Conservation (phyloP, 1,284 basidiomycete genomes). For the Cutaneotrichosporon cavernicola region DNA sequence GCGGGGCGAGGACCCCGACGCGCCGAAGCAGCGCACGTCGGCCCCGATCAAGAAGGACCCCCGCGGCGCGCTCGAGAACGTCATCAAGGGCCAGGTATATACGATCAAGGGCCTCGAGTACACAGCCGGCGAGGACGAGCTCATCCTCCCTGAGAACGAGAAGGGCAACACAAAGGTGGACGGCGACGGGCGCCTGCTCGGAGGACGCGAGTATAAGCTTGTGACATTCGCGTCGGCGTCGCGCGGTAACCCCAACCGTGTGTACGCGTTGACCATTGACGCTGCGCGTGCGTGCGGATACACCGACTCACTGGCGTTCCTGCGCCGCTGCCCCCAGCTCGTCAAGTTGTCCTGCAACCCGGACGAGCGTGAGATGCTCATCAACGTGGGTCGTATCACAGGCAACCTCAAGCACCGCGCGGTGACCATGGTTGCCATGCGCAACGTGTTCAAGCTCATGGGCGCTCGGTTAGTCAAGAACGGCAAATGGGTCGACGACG, state of each 20-base stretch:
- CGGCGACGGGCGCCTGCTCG: constrained; percentile 74
- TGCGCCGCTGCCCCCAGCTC: constrained; percentile 83
- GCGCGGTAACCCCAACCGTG: constrained; percentile 71
- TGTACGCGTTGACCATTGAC: constrained; percentile 95
- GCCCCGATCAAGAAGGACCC: constrained; percentile 23
- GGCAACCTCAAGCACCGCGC: constrained; percentile 84
- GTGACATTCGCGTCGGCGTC: constrained; percentile 78
- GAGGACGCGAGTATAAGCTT: constrained; percentile 83
- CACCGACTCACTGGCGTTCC: constrained; percentile 94
- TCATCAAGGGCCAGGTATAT: constrained; percentile 25
- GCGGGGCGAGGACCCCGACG: constrained; percentile 43
- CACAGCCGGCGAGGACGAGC: constrained; percentile 82
- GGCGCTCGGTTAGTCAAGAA: constrained; percentile 85
- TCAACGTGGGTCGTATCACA: constrained; percentile 79
- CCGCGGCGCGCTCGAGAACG: constrained; percentile 31
- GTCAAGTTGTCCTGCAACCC: constrained; percentile 84
- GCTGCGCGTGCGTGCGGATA: constrained; percentile 93
- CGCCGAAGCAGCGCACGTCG: constrained; percentile 10
- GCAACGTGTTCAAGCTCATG: constrained; percentile 91
- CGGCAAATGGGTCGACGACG: constrained; percentile 86
- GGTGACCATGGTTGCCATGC: constrained; percentile 87
- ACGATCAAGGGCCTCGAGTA: constrained; percentile 69
- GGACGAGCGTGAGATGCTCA: constrained; percentile 86
- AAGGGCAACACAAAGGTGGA: constrained; percentile 93
- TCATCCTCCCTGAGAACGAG: constrained; percentile 75